These are phyloP conservation scores for Tympanopsis confertula DNA, from an alignment of 2,329 filamentous ascomycete genomes.

Conservation along the genomic window DNA sequence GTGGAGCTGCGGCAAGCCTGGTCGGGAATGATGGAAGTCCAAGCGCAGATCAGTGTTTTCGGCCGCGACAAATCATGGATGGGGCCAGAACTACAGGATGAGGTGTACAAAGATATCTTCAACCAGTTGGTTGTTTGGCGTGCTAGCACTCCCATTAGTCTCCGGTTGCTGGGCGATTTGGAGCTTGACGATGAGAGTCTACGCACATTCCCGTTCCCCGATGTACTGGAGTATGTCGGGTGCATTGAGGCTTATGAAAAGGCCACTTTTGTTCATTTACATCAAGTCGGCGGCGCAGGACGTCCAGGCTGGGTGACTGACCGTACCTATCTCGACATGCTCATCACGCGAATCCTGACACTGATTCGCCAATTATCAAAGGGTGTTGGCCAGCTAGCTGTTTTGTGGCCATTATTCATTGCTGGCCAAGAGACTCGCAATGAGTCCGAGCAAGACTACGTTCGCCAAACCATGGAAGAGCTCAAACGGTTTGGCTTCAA, in stretches of 20 bases:
- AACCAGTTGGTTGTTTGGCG: conserved; percentile 7
- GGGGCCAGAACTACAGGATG: neutral
- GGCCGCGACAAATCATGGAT: conserved; percentile 2
- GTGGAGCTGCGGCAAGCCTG: conserved; percentile 7
- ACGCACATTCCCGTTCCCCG: conserved; percentile 8
- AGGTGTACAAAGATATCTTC: conserved; percentile 4
- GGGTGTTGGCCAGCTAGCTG: conserved; percentile 18
- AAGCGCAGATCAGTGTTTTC: conserved; percentile 7
- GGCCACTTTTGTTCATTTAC: conserved; percentile 18
- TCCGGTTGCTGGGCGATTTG: neutral
- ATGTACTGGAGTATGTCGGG: conserved; percentile 19
- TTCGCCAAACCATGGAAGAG: conserved; percentile 7
- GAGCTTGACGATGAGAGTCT: neutral
- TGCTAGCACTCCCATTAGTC: conserved; percentile 2
- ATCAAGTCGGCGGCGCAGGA: conserved; percentile 16
- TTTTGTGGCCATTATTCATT: conserved; percentile 19
- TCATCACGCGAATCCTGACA: conserved; percentile 13
- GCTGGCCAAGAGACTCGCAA: conserved; percentile 17
- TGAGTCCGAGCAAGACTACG: conserved; percentile 13
- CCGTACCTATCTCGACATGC: conserved; percentile 5
- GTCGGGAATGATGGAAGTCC: conserved; percentile 9
- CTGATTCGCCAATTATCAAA: conserved; percentile 16
- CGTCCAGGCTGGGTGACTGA: conserved; percentile 14
- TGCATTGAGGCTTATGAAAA: conserved; percentile 22
- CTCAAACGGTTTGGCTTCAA: neutral